Evolutionary conservation across 805 yeast species (phyloP), one percentile per base, ranked within the genome.

Genomic region (Metschnikowia rubicola): DNA sequence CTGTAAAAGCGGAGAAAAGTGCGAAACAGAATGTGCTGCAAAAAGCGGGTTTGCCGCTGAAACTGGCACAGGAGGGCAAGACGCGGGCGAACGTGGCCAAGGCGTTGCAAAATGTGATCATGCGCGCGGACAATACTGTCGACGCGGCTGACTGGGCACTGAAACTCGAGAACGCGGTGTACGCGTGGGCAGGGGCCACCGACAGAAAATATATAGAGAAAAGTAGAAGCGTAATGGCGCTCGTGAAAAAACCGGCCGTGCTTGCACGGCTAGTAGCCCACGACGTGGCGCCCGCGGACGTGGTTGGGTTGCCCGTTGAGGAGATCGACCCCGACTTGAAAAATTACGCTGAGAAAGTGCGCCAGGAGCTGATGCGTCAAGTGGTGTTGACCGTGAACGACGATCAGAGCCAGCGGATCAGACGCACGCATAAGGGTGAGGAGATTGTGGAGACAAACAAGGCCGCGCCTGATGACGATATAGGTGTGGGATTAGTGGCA

Each of bases 341-440:
- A 54, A 74, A 77, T 54, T 78, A 84, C 47, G 91, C 90, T 13
- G 86, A 83, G 52, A 79, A 79, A 41, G 88, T 87, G 10, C 78
- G 85, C 43, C 79, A 79, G 48, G 86, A 86, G 62, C 78, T 84
- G 31, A 79, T 87, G 45, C 73, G 81, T 29, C 83, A 85, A 46
- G 76, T 86, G 13, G 86, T 90, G 11, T 67, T 90, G 41, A 82
- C 83, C 37, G 75, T 66, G 21, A 80, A 78, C 33, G 77, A 72
- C 35, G 64, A 58, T 30, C 80, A 74, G 30, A 61, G 67, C 29
- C 89, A 89, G 13, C 75, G 83, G 38, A 80, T 88, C 54, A 75
- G 88, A 55, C 75, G 89, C 57, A 88, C 96, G 3, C 96, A 89
- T 62, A 87, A 86, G 63, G 96, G 97, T 26, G 96, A 90, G 51